phyloP scores from a whole-genome alignment of 2,329 filamentous ascomycete species.

The Cyanodermella asteris region DNA sequence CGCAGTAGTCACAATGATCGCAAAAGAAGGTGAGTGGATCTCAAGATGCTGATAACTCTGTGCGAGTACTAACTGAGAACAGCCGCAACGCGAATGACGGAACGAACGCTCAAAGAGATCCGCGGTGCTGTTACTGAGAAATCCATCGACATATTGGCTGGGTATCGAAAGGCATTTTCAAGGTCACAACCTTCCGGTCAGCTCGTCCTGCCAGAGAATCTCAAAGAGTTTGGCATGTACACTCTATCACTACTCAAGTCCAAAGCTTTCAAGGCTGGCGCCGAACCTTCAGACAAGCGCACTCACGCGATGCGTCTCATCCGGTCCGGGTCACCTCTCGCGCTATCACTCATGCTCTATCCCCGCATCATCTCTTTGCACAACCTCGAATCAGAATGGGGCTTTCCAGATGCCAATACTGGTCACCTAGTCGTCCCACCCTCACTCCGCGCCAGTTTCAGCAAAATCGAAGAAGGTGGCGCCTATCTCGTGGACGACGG shows the following conservation, averaged over 20 bases:
- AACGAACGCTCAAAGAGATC: conserved; percentile 65
- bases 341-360: conserved; percentile 82
- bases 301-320: conserved; percentile 84
- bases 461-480: conserved; percentile 73
- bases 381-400: conserved; percentile 67
- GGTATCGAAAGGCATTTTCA: conserved; percentile 81
- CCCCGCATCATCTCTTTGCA: conserved; percentile 83
- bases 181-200: conserved; percentile 68
- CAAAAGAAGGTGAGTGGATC: conserved; percentile 45
- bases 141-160: conserved; percentile 75
- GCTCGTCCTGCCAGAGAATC: conserved; percentile 79
- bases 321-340: conserved; percentile 63
- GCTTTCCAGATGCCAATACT: conserved; percentile 70
- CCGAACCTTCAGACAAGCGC: conserved; percentile 73
- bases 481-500: conserved; percentile 92
- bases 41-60: not conserved
- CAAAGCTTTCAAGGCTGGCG: conserved; percentile 78
- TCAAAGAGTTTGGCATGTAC: conserved; percentile 96
- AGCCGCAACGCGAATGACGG: conserved; percentile 62
- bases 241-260: conserved; percentile 77
- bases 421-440: conserved; percentile 73
- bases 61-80: conserved; percentile 1
- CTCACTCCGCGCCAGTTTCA: conserved; percentile 61
- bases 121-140: conserved; percentile 68
- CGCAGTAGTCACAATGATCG: conserved; percentile 67